Conservation (phyloP, 2,329 filamentous ascomycete species). For the Mycocentrospora acerina region DNA sequence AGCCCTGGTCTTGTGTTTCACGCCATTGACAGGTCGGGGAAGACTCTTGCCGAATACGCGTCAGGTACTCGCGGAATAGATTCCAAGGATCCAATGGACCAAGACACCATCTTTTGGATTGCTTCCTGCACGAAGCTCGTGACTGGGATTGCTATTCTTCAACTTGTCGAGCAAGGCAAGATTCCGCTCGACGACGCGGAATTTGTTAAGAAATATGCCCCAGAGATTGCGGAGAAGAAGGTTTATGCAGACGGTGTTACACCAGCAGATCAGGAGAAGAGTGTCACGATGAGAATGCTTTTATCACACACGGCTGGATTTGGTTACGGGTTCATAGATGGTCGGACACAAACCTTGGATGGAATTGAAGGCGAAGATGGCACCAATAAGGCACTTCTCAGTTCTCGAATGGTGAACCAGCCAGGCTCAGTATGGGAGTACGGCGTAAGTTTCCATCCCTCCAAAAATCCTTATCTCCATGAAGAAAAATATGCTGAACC, state of each 20-base stretch:
- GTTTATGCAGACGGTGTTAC: conserved; percentile 40
- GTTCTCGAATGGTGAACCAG: conserved; percentile 60
- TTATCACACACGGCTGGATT: conserved; percentile 54
- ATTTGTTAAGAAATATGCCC: conserved; percentile 32
- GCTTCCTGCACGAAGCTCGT: conserved; percentile 53
- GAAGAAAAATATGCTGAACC: neutral
- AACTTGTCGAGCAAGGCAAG: conserved; percentile 42
- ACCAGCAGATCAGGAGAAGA: conserved; percentile 41
- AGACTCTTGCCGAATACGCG: conserved; percentile 45
- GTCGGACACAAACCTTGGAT: conserved; percentile 44
- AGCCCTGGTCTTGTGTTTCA: conserved; percentile 48
- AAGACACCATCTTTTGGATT: conserved; percentile 63
- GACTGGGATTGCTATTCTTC: conserved; percentile 34
- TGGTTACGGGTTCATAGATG: conserved; percentile 52
- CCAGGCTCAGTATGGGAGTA: conserved; percentile 66
- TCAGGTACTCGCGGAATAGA: conserved; percentile 46
- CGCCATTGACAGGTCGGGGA: conserved; percentile 48
- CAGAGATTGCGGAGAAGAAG: conserved; percentile 46
- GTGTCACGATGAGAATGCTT: conserved; percentile 55
- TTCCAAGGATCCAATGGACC: conserved; percentile 54
- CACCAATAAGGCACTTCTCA: conserved; percentile 53
- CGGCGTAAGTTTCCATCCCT: conserved; percentile 32
- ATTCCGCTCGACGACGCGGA: conserved; percentile 38
- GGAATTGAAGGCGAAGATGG: conserved; percentile 62
- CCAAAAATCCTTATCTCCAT: neutral